These are phyloP conservation scores for Gnomoniopsis sp. DNA, from an alignment of 2,329 filamentous ascomycete genomes.

Conservation along the genomic window DNA sequence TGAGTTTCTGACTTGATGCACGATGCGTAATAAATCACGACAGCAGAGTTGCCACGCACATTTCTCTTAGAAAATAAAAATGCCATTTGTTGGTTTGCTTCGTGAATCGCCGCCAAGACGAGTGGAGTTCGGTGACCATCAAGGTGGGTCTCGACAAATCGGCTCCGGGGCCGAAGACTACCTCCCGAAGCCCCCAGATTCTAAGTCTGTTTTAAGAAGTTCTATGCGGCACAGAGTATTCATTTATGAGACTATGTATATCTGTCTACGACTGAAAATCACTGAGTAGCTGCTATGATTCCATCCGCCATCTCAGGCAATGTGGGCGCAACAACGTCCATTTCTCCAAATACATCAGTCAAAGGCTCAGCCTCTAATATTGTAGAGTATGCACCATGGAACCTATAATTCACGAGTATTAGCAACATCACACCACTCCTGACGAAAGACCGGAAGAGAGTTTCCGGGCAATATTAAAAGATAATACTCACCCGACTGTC, in stretches of 20 bases:
- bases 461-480: neutral
- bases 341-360: slow-evolving; percentile 43
- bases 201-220: no score
- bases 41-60: no score
- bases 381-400: slow-evolving; percentile 49
- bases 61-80: no score
- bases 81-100: no score
- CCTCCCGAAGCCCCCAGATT: no score
- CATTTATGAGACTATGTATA: neutral
- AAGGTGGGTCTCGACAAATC: no score
- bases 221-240: neutral
- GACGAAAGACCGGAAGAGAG: neutral
- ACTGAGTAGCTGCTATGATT: slow-evolving; percentile 23
- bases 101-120: no score
- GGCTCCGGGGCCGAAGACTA: no score
- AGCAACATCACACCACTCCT: neutral
- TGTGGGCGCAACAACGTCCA: slow-evolving; percentile 45
- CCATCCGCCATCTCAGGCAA: slow-evolving; percentile 43
- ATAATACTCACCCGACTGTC: slow-evolving; percentile 33
- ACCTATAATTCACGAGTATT: slow-evolving; percentile 22
- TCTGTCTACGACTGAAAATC: neutral
- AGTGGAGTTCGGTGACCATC: no score
- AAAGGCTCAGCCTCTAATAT: slow-evolving; percentile 47
- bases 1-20: no score
- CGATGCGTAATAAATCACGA: no score